phyloP scores from a whole-genome alignment of 192 early-diverging fungal genomes.

The Backusella australiensis region DNA sequence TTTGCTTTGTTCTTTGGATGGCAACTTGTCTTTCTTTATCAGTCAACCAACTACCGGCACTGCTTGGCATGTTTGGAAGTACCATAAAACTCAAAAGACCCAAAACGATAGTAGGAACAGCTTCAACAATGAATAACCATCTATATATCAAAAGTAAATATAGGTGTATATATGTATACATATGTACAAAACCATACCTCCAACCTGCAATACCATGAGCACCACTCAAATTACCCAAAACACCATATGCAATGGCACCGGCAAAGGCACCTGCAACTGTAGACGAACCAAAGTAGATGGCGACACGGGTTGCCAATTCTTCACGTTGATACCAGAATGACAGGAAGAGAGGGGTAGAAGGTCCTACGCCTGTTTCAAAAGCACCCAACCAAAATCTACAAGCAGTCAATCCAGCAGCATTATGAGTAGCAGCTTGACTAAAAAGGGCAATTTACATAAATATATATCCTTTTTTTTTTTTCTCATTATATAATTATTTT shows the following conservation, averaged over 20 bases:
- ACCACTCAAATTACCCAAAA: conserved; percentile 48
- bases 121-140: conserved; percentile 75
- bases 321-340: conserved; percentile 28
- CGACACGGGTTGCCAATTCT: conserved; percentile 34
- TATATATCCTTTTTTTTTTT: background rate
- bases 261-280: conserved; percentile 74
- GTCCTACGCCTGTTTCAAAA: conserved; percentile 27
- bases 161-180: background rate
- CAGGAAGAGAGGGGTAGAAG: conserved; percentile 15
- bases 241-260: conserved; percentile 71
- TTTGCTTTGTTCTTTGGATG: conserved; percentile 25
- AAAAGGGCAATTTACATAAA: background rate
- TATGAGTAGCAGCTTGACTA: conserved; percentile 26
- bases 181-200: conserved; percentile 25
- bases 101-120: conserved; percentile 57
- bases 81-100: conserved; percentile 51
- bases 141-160: conserved; percentile 6
- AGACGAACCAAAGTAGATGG: conserved; percentile 66
- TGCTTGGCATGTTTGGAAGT: conserved; percentile 53
- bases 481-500: background rate
- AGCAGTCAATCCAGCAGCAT: conserved; percentile 31
- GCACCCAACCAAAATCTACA: conserved; percentile 28
- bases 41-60: conserved; percentile 27
- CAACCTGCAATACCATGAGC: conserved; percentile 55
- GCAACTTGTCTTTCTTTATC: conserved; percentile 38